Conservation (phyloP, 257 asterid genomes). For the Pogostemon cablin region DNA sequence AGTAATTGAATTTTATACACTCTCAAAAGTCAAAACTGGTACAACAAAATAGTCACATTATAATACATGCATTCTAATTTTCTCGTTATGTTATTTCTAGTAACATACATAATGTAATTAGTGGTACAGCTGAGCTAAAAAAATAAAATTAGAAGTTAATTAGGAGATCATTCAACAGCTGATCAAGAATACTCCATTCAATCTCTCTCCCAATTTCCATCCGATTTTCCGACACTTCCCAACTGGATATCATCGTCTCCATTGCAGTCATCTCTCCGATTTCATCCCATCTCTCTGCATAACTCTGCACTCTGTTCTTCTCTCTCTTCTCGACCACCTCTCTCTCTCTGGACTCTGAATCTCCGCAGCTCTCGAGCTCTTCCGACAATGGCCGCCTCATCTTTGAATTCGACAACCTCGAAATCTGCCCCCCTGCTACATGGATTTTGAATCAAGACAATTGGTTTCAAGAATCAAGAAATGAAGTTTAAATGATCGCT, state of each 20-base stretch:
- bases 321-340: conserved; percentile 7
- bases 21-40: not conserved
- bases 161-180: conserved; percentile 50
- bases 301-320: not conserved
- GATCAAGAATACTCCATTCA: conserved; percentile 48
- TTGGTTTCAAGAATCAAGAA: not conserved
- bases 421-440: conserved; percentile 39
- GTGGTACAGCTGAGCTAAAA: conserved; percentile 12
- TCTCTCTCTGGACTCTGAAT: conserved; percentile 14
- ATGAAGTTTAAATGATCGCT: no score
- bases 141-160: not conserved
- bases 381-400: conserved; percentile 60
- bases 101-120: not conserved
- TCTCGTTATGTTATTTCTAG: not conserved
- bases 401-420: conserved; percentile 54
- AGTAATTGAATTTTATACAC: no score
- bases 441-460: conserved; percentile 1
- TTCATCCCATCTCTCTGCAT: conserved; percentile 41
- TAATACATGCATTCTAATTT: not conserved
- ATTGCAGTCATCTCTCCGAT: conserved; percentile 46
- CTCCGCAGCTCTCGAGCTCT: conserved; percentile 52
- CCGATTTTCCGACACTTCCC: conserved; percentile 42
- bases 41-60: not conserved
- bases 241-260: conserved; percentile 42
- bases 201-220: conserved; percentile 51